Conservation (phyloP, 2,329 filamentous ascomycete species). For the Phoma sp. region DNA sequence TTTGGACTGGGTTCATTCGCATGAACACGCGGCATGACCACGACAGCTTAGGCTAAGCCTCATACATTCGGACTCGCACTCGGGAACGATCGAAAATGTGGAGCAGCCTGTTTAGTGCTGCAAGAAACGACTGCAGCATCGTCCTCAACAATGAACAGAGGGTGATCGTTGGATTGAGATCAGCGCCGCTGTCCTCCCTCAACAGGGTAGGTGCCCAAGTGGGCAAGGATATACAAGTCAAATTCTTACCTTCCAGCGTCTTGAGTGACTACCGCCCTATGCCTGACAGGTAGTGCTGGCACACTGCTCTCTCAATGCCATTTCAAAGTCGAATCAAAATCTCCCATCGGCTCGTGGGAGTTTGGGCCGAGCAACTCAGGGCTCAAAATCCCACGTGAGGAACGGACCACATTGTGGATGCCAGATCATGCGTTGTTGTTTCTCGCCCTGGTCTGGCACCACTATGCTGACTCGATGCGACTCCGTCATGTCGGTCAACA, state of each 20-base stretch:
- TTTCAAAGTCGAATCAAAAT: too few species aligned
- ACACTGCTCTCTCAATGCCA: too few species aligned
- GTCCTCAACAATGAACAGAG: slow-evolving; percentile 3
- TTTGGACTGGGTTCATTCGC: neutral
- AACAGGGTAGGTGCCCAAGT: slow-evolving; percentile 1
- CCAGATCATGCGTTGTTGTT: neutral
- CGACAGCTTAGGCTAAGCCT: neutral
- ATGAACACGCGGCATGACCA: slow-evolving; percentile 5
- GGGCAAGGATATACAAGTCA: slow-evolving; percentile 6
- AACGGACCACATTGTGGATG: slow-evolving; percentile 1
- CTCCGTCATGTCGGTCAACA: neutral
- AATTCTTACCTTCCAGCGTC: neutral
- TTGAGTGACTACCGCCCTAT: too few species aligned
- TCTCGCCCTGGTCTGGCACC: neutral
- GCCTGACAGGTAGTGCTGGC: too few species aligned
- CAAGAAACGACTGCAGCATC: slow-evolving; percentile 13
- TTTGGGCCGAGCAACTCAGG: too few species aligned
- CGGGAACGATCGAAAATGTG: neutral
- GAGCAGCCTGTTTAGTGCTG: slow-evolving; percentile 12
- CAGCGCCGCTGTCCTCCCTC: slow-evolving; percentile 5
- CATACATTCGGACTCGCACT: neutral
- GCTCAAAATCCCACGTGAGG: too few species aligned
- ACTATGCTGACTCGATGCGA: slow-evolving; percentile 2
- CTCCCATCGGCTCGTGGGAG: too few species aligned
- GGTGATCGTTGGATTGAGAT: slow-evolving; percentile 7